A percentile compares a stretch with the other conserved stretches of the same genome.
phyloP scores from a whole-genome alignment of 805 yeast genomes.

The Nakazawaea wyomingensis region DNA sequence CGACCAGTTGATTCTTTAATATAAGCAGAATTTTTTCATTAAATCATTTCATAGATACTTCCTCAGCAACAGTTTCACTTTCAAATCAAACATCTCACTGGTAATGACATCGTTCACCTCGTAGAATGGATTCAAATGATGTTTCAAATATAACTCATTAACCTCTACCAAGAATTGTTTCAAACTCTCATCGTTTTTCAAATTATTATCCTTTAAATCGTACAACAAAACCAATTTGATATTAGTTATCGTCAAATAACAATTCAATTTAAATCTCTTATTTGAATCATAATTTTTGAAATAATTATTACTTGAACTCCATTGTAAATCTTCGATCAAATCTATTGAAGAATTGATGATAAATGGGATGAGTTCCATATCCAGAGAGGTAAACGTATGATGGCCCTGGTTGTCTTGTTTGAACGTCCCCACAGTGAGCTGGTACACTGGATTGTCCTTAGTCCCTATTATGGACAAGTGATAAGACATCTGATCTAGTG shows the following conservation, averaged over 20 bases:
- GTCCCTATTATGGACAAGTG: slow-evolving; percentile 88
- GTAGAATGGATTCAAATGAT: slow-evolving; percentile 83
- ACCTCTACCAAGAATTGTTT: slow-evolving; percentile 80
- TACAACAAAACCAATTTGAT: slow-evolving; percentile 73
- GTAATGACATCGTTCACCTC: slow-evolving; percentile 67
- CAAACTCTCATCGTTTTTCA: slow-evolving; percentile 63
- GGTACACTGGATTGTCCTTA: slow-evolving; percentile 80
- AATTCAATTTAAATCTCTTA: slow-evolving; percentile 77
- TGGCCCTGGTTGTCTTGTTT: slow-evolving; percentile 63
- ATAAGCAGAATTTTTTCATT: no score
- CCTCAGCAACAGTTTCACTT: slow-evolving; percentile 65
- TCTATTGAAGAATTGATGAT: slow-evolving; percentile 86
- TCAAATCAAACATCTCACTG: slow-evolving; percentile 69
- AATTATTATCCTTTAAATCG: slow-evolving; percentile 57
- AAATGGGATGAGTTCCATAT: slow-evolving; percentile 80
- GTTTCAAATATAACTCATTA: slow-evolving; percentile 84
- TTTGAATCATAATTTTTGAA: slow-evolving; percentile 80
- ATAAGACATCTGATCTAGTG: slow-evolving; percentile 78
- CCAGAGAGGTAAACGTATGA: slow-evolving; percentile 58
- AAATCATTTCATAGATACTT: slow-evolving; percentile 59
- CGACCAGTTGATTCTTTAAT: no score
- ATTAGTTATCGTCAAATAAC: slow-evolving; percentile 84
- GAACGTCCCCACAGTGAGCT: slow-evolving; percentile 76
- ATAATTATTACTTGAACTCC: slow-evolving; percentile 62
- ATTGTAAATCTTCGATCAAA: slow-evolving; percentile 85